phyloP scores from a whole-genome alignment of 2,329 filamentous ascomycete species.

The Paecilomyces fulvus region DNA sequence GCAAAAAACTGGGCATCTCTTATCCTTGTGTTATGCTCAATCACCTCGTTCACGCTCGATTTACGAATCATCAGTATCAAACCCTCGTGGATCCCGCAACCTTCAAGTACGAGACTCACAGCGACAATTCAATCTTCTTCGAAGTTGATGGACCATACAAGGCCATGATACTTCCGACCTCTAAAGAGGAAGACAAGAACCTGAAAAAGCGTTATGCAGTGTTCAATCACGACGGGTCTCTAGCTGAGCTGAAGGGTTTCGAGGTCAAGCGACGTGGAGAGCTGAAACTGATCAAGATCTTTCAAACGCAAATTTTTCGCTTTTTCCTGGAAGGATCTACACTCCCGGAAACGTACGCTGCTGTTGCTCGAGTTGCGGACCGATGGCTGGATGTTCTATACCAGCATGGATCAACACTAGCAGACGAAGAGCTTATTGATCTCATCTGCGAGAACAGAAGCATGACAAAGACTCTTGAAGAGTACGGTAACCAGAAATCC shows the following conservation, averaged over 20 bases:
- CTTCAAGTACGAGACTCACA: slow-evolving; percentile 91
- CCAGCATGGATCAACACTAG: slow-evolving; percentile 76
- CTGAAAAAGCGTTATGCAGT: slow-evolving; percentile 98
- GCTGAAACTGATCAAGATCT: slow-evolving; percentile 98
- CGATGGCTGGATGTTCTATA: slow-evolving; percentile 94
- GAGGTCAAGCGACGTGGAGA: slow-evolving; percentile 97
- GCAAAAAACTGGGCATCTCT: slow-evolving; percentile 92
- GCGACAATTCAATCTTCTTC: slow-evolving; percentile 99
- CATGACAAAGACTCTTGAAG: slow-evolving; percentile 94
- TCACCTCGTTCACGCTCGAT: slow-evolving; percentile 85
- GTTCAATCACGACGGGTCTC: slow-evolving; percentile 93
- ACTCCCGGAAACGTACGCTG: slow-evolving; percentile 76
- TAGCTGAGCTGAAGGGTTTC: slow-evolving; percentile 94
- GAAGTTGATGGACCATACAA: slow-evolving; percentile 97
- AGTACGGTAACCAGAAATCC: slow-evolving; percentile 92
- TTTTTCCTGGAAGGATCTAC: slow-evolving; percentile 93
- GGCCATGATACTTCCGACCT: slow-evolving; percentile 94
- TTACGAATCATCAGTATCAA: slow-evolving; percentile 97
- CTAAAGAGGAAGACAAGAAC: slow-evolving; percentile 98
- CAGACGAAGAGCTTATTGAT: slow-evolving; percentile 95
- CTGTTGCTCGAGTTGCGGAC: slow-evolving; percentile 91
- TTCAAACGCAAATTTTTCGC: slow-evolving; percentile 98
- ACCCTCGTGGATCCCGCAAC: slow-evolving; percentile 69
- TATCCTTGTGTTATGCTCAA: slow-evolving; percentile 99
- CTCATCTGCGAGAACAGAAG: slow-evolving; percentile 99